Percentiles rank a stretch among this genome's conserved stretches.
These are phyloP conservation scores for Saccharomycopsis capsularis DNA, from an alignment of 805 yeast genomes.

Conservation along the genomic window DNA sequence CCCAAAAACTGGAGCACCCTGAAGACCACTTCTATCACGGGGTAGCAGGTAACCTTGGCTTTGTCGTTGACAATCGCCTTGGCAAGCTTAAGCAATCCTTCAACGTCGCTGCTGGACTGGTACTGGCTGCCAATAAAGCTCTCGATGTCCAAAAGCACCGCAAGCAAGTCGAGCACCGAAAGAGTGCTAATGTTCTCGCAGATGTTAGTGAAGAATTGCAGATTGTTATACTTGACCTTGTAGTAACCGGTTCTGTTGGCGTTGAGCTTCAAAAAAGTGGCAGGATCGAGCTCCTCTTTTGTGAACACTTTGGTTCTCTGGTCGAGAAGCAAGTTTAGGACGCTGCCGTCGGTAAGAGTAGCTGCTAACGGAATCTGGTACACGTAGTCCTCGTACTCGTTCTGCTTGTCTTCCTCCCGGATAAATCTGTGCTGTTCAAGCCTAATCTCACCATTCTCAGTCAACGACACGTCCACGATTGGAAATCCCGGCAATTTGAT, in stretches of 20 bases:
- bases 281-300: slow-evolving; percentile 24
- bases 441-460: slow-evolving; percentile 27
- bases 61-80: slow-evolving; percentile 12
- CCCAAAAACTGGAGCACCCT: slow-evolving; percentile 16
- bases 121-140: slow-evolving; percentile 27
- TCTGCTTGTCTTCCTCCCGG: slow-evolving; percentile 23
- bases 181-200: slow-evolving; percentile 23
- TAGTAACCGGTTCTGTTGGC: slow-evolving; percentile 41
- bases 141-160: slow-evolving; percentile 31
- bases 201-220: slow-evolving; percentile 26
- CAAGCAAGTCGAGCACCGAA: slow-evolving; percentile 27
- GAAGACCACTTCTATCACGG: slow-evolving; percentile 28
- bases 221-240: slow-evolving; percentile 39
- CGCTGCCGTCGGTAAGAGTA: slow-evolving; percentile 31
- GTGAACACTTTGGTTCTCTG: slow-evolving; percentile 34
- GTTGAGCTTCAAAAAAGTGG: slow-evolving; percentile 33
- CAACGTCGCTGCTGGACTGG: slow-evolving; percentile 26
- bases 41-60: slow-evolving; percentile 8
- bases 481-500: slow-evolving; percentile 55
- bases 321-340: slow-evolving; percentile 33
- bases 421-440: slow-evolving; percentile 36
- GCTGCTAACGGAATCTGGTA: slow-evolving; percentile 55
- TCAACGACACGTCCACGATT: slow-evolving; percentile 33
- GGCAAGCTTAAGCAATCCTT: slow-evolving; percentile 27
- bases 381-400: slow-evolving; percentile 46